Base-by-base conservation (phyloP, 306 rosid species). In the Quercus variabilis region DNA sequence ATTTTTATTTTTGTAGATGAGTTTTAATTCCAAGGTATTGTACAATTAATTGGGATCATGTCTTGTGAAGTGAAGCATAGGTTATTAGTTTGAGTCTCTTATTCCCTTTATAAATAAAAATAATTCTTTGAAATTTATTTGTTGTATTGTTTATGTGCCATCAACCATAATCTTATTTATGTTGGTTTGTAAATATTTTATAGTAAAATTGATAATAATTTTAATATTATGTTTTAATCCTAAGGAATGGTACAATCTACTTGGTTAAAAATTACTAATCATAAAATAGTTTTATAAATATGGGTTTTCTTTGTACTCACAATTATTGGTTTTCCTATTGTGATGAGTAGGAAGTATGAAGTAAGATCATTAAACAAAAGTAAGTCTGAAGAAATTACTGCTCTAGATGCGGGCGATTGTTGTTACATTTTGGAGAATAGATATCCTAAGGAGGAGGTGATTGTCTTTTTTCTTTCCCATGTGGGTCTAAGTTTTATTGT, bases 351-450 rank as follows among this genome's bases (percentile, higher is more conserved):
- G 35, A 94, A 94, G 75, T 94, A 94, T 15, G 99, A 94, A 82
- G 97, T 90, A 89, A 92, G 5, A 30, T 30, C 33, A 30, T 3
- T 4, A 31, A 31, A 31, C 33, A 31, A 31, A 31, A 94, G 99
- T 30, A 94, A 94, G 75, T 94, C 92, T 18, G 99, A 94, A 82
- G 97, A 91, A 89, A 92, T 91, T 55, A 91, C 83, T 57, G 91
- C 96, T 60, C 97, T 89, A 9, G 86, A 87, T 10, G 90, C 85
- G 38, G 92, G 90, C 81, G 91, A 91, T 0, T 91, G 88, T 80
- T 92, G 97, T 71, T 83, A 82, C 81, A 91, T 92, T 8, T 87
- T 92, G 0, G 98, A 92, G 69, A 91, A 92, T 38, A 85, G 91
- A 6, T 94, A 91, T 78, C 86, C 87, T 14, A 91, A 83, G 62